Conservation (phyloP, 2,329 filamentous ascomycete species). For the Botrytis squamosa region DNA sequence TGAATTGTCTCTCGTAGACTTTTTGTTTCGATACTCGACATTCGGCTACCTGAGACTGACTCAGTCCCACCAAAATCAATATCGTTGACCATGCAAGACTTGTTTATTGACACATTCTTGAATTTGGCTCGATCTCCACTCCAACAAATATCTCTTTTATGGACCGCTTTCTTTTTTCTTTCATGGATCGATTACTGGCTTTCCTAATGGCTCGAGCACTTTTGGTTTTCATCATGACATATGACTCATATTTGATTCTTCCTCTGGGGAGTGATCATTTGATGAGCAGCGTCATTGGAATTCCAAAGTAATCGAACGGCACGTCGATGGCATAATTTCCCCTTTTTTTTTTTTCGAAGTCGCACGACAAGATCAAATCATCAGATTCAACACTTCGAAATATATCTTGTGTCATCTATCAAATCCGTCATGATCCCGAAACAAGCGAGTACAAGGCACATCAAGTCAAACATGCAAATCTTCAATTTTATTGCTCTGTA, state of each 20-base stretch:
- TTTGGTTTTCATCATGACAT: conserved; percentile 36
- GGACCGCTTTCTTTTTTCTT: conserved; percentile 35
- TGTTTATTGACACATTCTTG: conserved; percentile 29
- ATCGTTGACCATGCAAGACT: conserved; percentile 32
- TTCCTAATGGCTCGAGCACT: conserved; percentile 40
- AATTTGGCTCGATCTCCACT: conserved; percentile 10
- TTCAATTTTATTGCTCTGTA: conserved; percentile 6
- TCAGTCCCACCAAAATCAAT: background rate
- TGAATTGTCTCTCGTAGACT: background rate
- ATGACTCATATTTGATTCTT: conserved; percentile 26
- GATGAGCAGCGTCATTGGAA: conserved; percentile 26
- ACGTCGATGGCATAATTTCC: conserved; percentile 39
- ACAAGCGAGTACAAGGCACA: conserved; percentile 14
- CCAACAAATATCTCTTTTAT: conserved; percentile 33
- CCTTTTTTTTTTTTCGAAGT: conserved; percentile 29
- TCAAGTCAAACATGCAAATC: conserved; percentile 4
- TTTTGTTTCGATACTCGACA: conserved; percentile 6
- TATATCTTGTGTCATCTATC: conserved; percentile 25
- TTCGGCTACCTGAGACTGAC: background rate
- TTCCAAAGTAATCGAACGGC: conserved; percentile 40
- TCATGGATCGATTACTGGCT: conserved; percentile 37
- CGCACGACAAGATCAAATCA: conserved; percentile 30
- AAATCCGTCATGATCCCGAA: conserved; percentile 14
- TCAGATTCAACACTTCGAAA: conserved; percentile 24
- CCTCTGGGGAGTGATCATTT: background rate